Conservation (phyloP, 164 flowering plant genomes). For the Piper longum region DNA sequence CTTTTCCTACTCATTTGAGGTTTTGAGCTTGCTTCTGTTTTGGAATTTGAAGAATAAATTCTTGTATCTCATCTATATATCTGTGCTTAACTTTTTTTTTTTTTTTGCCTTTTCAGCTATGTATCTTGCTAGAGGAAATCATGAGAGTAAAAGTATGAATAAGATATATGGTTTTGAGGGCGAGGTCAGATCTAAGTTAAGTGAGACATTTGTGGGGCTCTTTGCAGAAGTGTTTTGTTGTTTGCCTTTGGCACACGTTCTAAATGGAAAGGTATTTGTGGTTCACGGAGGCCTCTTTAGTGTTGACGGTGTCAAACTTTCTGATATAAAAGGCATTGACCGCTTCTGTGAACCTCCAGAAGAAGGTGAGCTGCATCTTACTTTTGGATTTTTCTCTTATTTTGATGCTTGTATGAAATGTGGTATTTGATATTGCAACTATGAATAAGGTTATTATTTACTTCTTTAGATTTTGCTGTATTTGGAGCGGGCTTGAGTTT, state of each 20-base stretch:
- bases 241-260: constrained; percentile 84
- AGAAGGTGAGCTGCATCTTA: constrained; percentile 46
- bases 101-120: constrained; percentile 43
- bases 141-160: constrained; percentile 99
- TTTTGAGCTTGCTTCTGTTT: not conserved
- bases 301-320: constrained; percentile 92
- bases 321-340: constrained; percentile 75
- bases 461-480: not conserved
- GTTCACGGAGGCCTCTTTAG: constrained; percentile 99
- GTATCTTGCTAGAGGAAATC: constrained; percentile 90
- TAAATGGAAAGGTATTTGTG: constrained; percentile 78
- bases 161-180: constrained; percentile 99
- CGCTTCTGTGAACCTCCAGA: constrained; percentile 99
- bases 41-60: not conserved
- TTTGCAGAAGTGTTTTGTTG: constrained; percentile 97
- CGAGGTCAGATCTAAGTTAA: constrained; percentile 85
- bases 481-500: not conserved
- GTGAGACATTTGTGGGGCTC: constrained; percentile 78
- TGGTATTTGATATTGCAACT: not conserved
- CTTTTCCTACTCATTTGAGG: not conserved
- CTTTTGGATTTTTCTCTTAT: not conserved
- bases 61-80: not conserved
- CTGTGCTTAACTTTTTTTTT: not conserved
- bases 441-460: not conserved
- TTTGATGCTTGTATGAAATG: not conserved